Evolutionary conservation across 306 rosid species (phyloP).

Genomic region (Ormosia semicastrata): DNA sequence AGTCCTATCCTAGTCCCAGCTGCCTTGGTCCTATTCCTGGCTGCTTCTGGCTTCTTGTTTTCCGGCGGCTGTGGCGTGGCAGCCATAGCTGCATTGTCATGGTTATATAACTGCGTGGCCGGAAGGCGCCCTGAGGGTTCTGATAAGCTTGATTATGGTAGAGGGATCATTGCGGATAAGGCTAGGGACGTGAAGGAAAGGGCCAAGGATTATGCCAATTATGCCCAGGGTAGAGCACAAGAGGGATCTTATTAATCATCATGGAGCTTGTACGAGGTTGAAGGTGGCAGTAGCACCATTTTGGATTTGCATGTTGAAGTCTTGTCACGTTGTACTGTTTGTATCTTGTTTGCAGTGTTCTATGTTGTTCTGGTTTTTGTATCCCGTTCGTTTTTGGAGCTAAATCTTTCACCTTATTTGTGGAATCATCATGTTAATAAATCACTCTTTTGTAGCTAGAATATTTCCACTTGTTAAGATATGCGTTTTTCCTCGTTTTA

Average conservation of each 20-base stretch:
- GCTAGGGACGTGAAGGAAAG: conserved; percentile 49
- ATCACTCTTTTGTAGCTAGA: conserved; percentile 12
- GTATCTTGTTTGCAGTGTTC: conserved; percentile 23
- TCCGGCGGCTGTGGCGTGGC: conserved; percentile 54
- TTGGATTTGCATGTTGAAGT: conserved; percentile 25
- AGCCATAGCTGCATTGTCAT: conserved; percentile 51
- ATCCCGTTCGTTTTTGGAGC: conserved; percentile 8
- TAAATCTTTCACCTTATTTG: conserved; percentile 13
- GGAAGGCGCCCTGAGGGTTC: conserved; percentile 42
- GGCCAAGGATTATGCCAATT: conserved; percentile 39
- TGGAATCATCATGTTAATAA: conserved; percentile 32
- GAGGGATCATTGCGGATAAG: conserved; percentile 36
- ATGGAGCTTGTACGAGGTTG: not conserved
- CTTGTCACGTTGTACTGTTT: conserved; percentile 15
- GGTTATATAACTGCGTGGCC: conserved; percentile 49
- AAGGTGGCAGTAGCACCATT: not conserved
- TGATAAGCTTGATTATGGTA: conserved; percentile 47
- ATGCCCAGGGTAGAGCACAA: conserved; percentile 29
- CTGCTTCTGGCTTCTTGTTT: conserved; percentile 44
- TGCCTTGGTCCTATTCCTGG: conserved; percentile 30
- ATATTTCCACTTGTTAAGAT: not conserved
- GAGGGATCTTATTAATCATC: conserved; percentile 31
- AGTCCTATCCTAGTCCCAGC: conserved; percentile 64
- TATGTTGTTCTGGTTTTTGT: conserved; percentile 29
- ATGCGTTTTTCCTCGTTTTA: not conserved